These are phyloP conservation scores for Nemania diffusa DNA, from an alignment of 2,329 filamentous ascomycete species.

Conservation along the genomic window DNA sequence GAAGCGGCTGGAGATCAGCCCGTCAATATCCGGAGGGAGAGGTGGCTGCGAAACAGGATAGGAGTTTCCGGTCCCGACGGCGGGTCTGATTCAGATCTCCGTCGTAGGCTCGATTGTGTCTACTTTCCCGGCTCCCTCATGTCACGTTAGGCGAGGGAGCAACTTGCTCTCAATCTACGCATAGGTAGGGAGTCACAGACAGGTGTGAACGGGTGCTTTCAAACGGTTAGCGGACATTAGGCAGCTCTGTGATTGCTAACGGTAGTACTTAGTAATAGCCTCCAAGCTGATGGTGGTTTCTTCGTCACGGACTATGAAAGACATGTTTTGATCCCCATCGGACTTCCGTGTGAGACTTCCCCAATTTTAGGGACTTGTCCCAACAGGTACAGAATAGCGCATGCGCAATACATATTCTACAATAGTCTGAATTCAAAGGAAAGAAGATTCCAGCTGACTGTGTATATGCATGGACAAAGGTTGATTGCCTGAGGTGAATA, in stretches of 20 bases:
- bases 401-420: not conserved
- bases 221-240: not conserved
- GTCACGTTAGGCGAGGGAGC: too few relatives aligned
- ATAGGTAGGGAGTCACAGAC: not conserved
- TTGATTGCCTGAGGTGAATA: too few relatives aligned
- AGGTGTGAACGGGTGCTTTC: not conserved
- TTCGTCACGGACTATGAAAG: not conserved
- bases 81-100: conserved; percentile 1
- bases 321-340: conserved; percentile 29
- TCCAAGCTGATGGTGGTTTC: not conserved
- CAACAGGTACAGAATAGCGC: not conserved
- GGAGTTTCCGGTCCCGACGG: not conserved
- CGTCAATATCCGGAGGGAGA: conserved; percentile 22
- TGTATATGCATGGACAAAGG: not conserved
- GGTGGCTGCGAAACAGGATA: not conserved
- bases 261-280: not conserved
- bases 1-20: conserved; percentile 1
- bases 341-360: conserved; percentile 31
- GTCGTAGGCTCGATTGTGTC: not conserved
- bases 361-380: not conserved
- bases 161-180: not conserved
- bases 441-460: too few relatives aligned
- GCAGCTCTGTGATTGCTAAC: not conserved
- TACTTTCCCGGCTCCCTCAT: not conserved
- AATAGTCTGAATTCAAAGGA: not conserved